A percentile compares a stretch with the other conserved stretches of the same genome.
These are phyloP conservation scores for Candida cerambycidarum DNA, from an alignment of 805 yeast genomes.

Conservation along the genomic window DNA sequence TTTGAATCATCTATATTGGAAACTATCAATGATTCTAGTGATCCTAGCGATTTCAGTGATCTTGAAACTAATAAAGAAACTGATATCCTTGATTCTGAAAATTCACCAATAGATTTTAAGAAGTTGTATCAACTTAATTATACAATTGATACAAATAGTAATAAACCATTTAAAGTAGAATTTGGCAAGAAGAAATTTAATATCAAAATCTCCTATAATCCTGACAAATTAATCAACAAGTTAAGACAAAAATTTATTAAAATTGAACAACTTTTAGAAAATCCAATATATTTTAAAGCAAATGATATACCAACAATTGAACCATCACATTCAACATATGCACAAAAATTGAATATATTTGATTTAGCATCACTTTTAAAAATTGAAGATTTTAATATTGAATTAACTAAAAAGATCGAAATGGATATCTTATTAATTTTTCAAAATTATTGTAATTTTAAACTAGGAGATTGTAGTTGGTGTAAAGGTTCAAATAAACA, in stretches of 20 bases:
- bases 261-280: constrained; percentile 4
- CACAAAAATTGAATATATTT: constrained; percentile 6
- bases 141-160: not conserved
- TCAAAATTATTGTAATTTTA: constrained; percentile 8
- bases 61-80: not conserved
- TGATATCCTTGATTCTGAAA: not conserved
- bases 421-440: constrained; percentile 5
- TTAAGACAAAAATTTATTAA: constrained; percentile 1
- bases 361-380: constrained; percentile 10
- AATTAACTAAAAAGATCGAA: constrained; percentile 11
- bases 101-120: not conserved
- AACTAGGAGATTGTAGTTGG: constrained; percentile 12
- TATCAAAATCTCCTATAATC: constrained; percentile 6
- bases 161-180: not conserved
- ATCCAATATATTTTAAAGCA: constrained; percentile 2
- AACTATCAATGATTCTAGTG: not conserved
- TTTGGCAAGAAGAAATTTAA: not conserved
- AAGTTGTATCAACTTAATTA: not conserved
- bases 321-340: not conserved
- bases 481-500: constrained; percentile 4
- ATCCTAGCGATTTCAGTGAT: not conserved
- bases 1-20: no score
- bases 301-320: not conserved
- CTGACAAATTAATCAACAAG: not conserved
- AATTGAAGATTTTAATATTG: constrained; percentile 7